Evolutionary conservation across 2,329 filamentous ascomycete species (phyloP).

Genomic region (Phialophora verrucosa): DNA sequence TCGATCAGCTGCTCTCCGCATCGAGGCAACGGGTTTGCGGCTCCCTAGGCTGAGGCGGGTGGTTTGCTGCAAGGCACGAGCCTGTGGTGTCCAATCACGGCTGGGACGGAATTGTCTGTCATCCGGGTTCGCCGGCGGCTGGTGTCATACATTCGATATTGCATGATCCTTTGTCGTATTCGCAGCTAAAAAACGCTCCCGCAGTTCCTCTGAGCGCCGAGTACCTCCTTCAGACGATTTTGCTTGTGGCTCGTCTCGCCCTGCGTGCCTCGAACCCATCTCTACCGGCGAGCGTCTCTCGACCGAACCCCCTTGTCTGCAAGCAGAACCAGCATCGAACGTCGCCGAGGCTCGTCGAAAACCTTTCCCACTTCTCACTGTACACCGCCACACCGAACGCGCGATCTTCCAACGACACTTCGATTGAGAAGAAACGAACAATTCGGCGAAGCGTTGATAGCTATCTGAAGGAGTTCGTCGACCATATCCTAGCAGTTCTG

Average conservation of each 20-base stretch:
- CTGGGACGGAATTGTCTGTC: slow-evolving; percentile 1
- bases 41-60: slow-evolving; percentile 23
- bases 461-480: slow-evolving; percentile 9
- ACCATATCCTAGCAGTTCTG: not conserved
- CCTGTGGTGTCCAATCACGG: slow-evolving; percentile 20
- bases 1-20: slow-evolving; percentile 22
- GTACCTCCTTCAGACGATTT: slow-evolving; percentile 12
- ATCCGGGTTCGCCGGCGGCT: not conserved
- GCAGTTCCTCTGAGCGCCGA: slow-evolving; percentile 4
- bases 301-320: slow-evolving; percentile 5
- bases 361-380: slow-evolving; percentile 11
- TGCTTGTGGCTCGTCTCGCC: slow-evolving; percentile 9
- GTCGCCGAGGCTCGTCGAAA: slow-evolving; percentile 10
- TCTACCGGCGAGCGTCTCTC: slow-evolving; percentile 4
- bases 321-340: not conserved
- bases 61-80: slow-evolving; percentile 35
- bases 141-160: slow-evolving; percentile 29
- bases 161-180: slow-evolving; percentile 15
- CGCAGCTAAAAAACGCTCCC: slow-evolving; percentile 10
- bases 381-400: slow-evolving; percentile 33
- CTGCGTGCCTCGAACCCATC: slow-evolving; percentile 7
- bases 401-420: slow-evolving; percentile 13
- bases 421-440: slow-evolving; percentile 1
- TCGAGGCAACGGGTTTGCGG: slow-evolving; percentile 17
- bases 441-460: not conserved